Percentiles rank a stretch among this genome's conserved stretches.
Conservation (phyloP, 768 basidiomycete species). For the Lactifluus volemus region DNA sequence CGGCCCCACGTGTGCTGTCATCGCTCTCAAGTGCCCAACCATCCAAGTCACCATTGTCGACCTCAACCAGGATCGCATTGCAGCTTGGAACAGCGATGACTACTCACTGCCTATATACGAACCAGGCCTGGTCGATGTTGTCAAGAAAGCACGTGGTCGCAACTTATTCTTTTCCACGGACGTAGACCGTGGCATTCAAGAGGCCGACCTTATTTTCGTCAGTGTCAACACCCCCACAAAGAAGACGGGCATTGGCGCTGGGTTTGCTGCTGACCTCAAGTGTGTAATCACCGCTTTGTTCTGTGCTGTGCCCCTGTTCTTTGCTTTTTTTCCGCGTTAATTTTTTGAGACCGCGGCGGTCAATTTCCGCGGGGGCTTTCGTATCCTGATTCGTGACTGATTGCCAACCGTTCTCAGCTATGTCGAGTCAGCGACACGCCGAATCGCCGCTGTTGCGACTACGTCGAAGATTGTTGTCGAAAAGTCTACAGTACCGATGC, state of each 20-base stretch:
- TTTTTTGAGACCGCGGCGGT: not conserved
- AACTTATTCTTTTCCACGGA: constrained; percentile 98
- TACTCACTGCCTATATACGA: constrained; percentile 93
- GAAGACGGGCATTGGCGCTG: constrained; percentile 95
- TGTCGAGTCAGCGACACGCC: constrained; percentile 93
- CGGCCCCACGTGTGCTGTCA: constrained; percentile 92
- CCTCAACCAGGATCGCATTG: constrained; percentile 87
- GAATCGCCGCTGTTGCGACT: constrained; percentile 85
- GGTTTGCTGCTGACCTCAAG: constrained; percentile 98
- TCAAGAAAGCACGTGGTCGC: constrained; percentile 77
- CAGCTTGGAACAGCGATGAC: constrained; percentile 91
- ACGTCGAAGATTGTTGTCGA: constrained; percentile 98
- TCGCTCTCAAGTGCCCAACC: constrained; percentile 87
- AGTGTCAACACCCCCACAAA: constrained; percentile 99
- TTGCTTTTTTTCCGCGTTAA: not conserved
- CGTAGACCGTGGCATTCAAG: constrained; percentile 84
- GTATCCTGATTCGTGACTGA: not conserved
- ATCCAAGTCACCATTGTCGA: constrained; percentile 97
- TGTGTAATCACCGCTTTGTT: constrained; percentile 32
- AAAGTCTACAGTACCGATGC: constrained; percentile 97
- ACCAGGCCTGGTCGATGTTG: constrained; percentile 89
- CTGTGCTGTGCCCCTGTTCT: not conserved
- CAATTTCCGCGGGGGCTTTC: not conserved
- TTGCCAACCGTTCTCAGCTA: constrained; percentile 46
- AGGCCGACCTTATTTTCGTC: constrained; percentile 97